Percentiles rank a stretch among this genome's conserved stretches.
Conservation (phyloP, 768 basidiomycete species). For the Xerocomus potaroensis region DNA sequence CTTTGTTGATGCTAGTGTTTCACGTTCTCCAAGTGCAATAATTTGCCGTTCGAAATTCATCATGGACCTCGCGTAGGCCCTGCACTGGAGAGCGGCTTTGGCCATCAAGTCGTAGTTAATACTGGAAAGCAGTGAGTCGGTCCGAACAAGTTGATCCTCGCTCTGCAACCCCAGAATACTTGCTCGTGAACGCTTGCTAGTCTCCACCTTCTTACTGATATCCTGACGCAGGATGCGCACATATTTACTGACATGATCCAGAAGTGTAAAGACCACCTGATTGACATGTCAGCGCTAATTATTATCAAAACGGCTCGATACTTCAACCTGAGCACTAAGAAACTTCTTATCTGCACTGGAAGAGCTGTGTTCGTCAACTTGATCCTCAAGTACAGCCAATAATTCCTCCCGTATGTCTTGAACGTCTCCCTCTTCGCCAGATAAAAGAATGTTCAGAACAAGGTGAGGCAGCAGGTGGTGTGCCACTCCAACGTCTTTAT, state of each 20-base stretch:
- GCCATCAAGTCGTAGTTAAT: constrained; percentile 90
- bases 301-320: neutral
- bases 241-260: constrained; percentile 94
- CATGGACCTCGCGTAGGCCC: constrained; percentile 87
- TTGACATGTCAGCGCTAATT: neutral
- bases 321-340: constrained; percentile 85
- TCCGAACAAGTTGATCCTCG: constrained; percentile 59
- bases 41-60: constrained; percentile 94
- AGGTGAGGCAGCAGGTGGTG: constrained; percentile 89
- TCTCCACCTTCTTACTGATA: constrained; percentile 47
- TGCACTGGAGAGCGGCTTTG: constrained; percentile 90
- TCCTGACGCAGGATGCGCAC: constrained; percentile 73
- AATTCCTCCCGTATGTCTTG: constrained; percentile 72
- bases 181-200: constrained; percentile 44
- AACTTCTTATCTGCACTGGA: constrained; percentile 76
- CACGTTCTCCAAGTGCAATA: constrained; percentile 41
- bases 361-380: constrained; percentile 58
- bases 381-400: constrained; percentile 78
- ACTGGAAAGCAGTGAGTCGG: constrained; percentile 78
- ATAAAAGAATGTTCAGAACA: constrained; percentile 78
- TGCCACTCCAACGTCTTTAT: constrained; percentile 93
- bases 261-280: constrained; percentile 87
- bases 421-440: constrained; percentile 60
- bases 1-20: constrained; percentile 42
- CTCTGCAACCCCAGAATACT: constrained; percentile 34